Conservation (phyloP, 2,329 filamentous ascomycete genomes). For the Botryotinia narcissicola region DNA sequence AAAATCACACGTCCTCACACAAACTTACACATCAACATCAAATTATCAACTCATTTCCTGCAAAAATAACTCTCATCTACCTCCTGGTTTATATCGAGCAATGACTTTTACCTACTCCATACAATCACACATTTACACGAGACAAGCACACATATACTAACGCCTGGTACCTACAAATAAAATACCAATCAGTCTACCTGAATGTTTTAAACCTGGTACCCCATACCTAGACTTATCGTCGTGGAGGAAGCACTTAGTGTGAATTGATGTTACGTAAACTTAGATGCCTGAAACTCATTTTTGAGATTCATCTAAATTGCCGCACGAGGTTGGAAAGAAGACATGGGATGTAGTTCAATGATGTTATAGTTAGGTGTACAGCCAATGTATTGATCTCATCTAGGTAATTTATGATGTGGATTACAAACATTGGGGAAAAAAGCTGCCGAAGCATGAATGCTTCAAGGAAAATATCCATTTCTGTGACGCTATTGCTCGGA, state of each 20-base stretch:
- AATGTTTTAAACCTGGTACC: not conserved
- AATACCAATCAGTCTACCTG: not conserved
- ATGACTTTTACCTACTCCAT: too few species aligned
- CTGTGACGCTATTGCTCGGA: slow-evolving; percentile 8
- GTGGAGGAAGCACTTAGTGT: not conserved
- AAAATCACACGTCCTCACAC: too few species aligned
- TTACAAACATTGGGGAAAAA: not conserved
- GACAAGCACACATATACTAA: not conserved
- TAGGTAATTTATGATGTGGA: not conserved
- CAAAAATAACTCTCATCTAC: too few species aligned
- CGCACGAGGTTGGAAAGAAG: not conserved
- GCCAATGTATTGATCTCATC: not conserved
- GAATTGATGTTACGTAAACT: not conserved
- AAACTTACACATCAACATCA: too few species aligned
- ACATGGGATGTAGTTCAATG: not conserved
- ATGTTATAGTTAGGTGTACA: slow-evolving; percentile 42
- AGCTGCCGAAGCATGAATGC: not conserved
- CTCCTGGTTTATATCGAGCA: too few species aligned
- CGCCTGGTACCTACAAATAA: not conserved
- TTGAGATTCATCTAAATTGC: not conserved
- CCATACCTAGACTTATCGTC: not conserved
- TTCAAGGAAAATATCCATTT: not conserved
- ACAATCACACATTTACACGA: too few species aligned
- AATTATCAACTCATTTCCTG: too few species aligned
- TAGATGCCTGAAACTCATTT: not conserved